Evolutionary conservation across 371 early-diverging fungal species (phyloP).

Genomic region (Mortierella sp.): DNA sequence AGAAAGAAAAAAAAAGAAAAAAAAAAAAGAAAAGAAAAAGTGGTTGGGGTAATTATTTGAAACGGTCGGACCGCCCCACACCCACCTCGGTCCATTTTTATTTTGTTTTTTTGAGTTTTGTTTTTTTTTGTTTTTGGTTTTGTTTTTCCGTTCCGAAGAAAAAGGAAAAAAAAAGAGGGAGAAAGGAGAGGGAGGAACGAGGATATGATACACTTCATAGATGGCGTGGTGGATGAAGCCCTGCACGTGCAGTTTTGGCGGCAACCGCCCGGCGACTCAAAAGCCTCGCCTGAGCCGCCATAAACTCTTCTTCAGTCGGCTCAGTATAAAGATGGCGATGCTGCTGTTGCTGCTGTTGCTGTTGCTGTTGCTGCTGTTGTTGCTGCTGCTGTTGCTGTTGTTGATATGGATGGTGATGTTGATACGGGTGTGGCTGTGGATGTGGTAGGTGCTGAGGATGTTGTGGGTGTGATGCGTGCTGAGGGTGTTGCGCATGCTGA

Average conservation of each 20-base stretch:
- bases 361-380: slow-evolving; percentile 26
- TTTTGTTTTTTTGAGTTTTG: not conserved
- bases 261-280: slow-evolving; percentile 54
- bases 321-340: slow-evolving; percentile 41
- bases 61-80: not conserved
- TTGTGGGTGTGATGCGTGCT: too few species aligned
- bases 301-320: slow-evolving; percentile 74
- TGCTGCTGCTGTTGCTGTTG: slow-evolving; percentile 7
- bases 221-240: not conserved
- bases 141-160: not conserved
- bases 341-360: slow-evolving; percentile 35
- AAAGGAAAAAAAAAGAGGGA: not conserved
- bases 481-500: slow-evolving; percentile 30
- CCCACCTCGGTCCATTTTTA: too few species aligned
- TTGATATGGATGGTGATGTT: too few species aligned
- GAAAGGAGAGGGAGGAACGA: not conserved
- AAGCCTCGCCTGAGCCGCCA: slow-evolving; percentile 61
- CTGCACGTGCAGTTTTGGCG: slow-evolving; percentile 4
- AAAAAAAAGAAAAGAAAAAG: not conserved
- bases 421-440: too few species aligned
- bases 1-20: not conserved
- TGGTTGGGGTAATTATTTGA: not conserved
- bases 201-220: not conserved
- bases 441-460: too few species aligned
- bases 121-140: not conserved